phyloP scores from a whole-genome alignment of 2,329 filamentous ascomycete genomes.

The Claviceps arundinis region DNA sequence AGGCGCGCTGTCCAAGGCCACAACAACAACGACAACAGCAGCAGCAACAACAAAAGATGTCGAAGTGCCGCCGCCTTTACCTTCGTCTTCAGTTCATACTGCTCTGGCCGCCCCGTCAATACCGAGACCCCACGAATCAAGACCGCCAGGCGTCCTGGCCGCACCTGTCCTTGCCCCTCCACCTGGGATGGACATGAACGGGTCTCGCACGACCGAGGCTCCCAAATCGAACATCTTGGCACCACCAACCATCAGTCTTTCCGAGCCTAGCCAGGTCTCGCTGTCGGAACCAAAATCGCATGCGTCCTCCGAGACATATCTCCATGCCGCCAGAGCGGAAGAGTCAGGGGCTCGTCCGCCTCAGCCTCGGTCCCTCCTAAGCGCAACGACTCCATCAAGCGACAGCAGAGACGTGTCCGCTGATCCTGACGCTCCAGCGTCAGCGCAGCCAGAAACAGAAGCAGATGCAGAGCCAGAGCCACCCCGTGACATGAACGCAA shows the following conservation, averaged over 20 bases:
- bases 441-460: neutral
- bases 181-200: slow-evolving; percentile 15
- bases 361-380: slow-evolving; percentile 5
- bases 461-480: neutral
- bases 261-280: neutral
- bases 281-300: neutral
- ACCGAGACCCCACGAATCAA: slow-evolving; percentile 13
- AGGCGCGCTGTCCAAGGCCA: slow-evolving; percentile 5
- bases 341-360: too few relatives aligned
- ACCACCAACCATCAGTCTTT: slow-evolving; percentile 16
- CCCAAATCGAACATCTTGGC: slow-evolving; percentile 32
- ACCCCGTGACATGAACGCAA: slow-evolving; percentile 10
- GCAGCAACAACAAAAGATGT: slow-evolving; percentile 8
- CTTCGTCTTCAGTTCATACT: slow-evolving; percentile 5
- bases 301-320: neutral
- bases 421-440: slow-evolving; percentile 9
- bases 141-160: slow-evolving; percentile 22
- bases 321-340: too few relatives aligned
- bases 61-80: slow-evolving; percentile 9
- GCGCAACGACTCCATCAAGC: slow-evolving; percentile 7
- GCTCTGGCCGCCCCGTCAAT: slow-evolving; percentile 12
- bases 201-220: slow-evolving; percentile 15
- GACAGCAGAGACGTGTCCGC: slow-evolving; percentile 4
- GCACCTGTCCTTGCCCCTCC: slow-evolving; percentile 25
- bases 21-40: neutral